A percentile compares a stretch with the other conserved stretches of the same genome.
These are phyloP conservation scores for Dactylellina sp. DNA, from an alignment of 2,329 filamentous ascomycete species.

Conservation along the genomic window DNA sequence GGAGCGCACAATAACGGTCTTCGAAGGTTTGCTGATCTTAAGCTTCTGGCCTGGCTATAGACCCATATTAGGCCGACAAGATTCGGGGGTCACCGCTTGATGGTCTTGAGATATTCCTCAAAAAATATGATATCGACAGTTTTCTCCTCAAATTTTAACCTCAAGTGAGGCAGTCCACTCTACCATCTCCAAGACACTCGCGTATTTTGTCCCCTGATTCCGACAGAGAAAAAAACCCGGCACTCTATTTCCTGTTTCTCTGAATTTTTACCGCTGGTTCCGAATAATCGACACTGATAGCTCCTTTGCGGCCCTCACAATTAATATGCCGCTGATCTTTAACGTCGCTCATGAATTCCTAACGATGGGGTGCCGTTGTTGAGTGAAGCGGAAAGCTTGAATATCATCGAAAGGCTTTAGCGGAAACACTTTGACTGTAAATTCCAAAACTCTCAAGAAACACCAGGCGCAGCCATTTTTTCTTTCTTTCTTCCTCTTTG, in stretches of 20 bases:
- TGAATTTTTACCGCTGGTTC: constrained; percentile 6
- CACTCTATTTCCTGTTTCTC: not conserved
- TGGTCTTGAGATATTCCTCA: constrained; percentile 1
- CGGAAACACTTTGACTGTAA: constrained; percentile 36
- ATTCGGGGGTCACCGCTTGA: constrained; percentile 5
- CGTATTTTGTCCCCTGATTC: constrained; percentile 42
- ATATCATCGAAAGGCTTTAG: constrained; percentile 20
- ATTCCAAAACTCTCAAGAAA: constrained; percentile 43
- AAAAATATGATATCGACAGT: not conserved
- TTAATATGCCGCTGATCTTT: constrained; percentile 23
- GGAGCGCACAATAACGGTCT: constrained; percentile 32
- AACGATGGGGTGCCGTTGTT: not conserved
- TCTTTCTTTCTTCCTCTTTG: constrained; percentile 1
- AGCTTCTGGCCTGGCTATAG: not conserved
- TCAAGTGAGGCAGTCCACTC: constrained; percentile 7
- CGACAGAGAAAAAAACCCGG: constrained; percentile 14
- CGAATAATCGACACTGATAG: constrained; percentile 14
- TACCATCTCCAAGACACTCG: constrained; percentile 24
- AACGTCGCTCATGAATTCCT: not conserved
- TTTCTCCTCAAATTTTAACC: not conserved
- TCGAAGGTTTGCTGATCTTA: constrained; percentile 35
- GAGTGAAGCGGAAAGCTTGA: constrained; percentile 7
- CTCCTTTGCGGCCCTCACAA: constrained; percentile 18
- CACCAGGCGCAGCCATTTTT: constrained; percentile 3
- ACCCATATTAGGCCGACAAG: constrained; percentile 8